phyloP scores from a whole-genome alignment of 176 grass and related monocot genomes.

The Eragrostis curvula region DNA sequence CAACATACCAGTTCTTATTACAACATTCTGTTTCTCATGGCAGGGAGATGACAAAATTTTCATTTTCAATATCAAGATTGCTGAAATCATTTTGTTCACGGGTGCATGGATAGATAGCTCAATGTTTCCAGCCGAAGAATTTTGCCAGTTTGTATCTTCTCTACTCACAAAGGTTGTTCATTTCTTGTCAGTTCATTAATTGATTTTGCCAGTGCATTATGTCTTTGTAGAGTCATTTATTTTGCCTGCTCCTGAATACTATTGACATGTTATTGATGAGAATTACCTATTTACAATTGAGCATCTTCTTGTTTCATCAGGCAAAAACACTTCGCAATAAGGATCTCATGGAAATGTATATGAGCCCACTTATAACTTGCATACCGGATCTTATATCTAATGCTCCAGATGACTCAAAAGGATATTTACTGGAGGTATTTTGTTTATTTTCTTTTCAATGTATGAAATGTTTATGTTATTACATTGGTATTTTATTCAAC shows the following conservation, averaged over 20 bases:
- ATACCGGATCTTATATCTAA: constrained; percentile 60
- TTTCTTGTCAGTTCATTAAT: constrained; percentile 11
- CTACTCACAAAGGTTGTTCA: constrained; percentile 47
- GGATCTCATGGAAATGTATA: constrained; percentile 66
- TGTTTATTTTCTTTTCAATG: constrained; percentile 15
- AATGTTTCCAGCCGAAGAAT: constrained; percentile 52
- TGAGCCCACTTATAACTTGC: constrained; percentile 55
- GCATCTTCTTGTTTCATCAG: constrained; percentile 22
- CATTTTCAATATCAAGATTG: constrained; percentile 68
- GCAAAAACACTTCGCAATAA: constrained; percentile 54
- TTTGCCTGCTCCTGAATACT: not conserved
- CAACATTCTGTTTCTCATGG: constrained; percentile 28
- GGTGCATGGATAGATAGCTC: constrained; percentile 52
- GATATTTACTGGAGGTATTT: constrained; percentile 63
- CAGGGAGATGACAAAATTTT: constrained; percentile 81
- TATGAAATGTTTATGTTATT: constrained; percentile 26
- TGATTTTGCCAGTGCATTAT: not conserved
- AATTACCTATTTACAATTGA: not conserved
- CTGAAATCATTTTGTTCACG: constrained; percentile 70
- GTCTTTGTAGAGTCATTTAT: not conserved
- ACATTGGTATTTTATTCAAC: constrained; percentile 33
- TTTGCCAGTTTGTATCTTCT: constrained; percentile 67
- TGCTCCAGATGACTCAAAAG: constrained; percentile 51
- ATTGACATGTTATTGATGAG: constrained; percentile 1
- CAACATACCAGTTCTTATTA: constrained; percentile 3